Conservation (phyloP, 352 stramenopile species). For the Elongisporangium senticosum region DNA sequence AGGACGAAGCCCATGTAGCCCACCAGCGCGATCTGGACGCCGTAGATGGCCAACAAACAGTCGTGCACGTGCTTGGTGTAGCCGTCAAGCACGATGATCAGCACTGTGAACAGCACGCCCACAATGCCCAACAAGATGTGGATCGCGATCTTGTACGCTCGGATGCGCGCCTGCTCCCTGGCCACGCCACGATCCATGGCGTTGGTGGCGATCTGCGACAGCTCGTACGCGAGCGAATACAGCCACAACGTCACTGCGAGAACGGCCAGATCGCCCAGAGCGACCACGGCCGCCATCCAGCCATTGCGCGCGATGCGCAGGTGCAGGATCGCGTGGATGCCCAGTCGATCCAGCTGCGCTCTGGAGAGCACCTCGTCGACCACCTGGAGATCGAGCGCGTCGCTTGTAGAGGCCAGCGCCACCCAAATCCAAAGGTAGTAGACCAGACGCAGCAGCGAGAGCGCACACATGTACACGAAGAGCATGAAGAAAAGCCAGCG, state of each 20-base stretch:
- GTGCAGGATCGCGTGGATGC: conserved; percentile 12
- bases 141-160: conserved; percentile 5
- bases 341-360: conserved; percentile 19
- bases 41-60: conserved; percentile 9
- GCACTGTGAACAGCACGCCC: neutral
- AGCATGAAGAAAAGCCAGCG: conserved; percentile 9
- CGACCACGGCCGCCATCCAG: conserved; percentile 7
- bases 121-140: conserved; percentile 5
- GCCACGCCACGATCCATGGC: conserved; percentile 11
- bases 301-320: conserved; percentile 5
- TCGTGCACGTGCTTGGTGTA: conserved; percentile 7
- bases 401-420: neutral
- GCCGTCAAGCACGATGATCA: conserved; percentile 2
- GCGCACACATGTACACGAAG: conserved; percentile 7
- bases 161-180: conserved; percentile 6
- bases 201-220: conserved; percentile 8
- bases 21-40: conserved; percentile 8
- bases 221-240: conserved; percentile 20
- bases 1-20: conserved; percentile 12
- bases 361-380: conserved; percentile 11
- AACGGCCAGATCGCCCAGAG: conserved; percentile 8
- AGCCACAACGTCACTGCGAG: conserved; percentile 11
- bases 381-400: neutral
- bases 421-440: conserved; percentile 14
- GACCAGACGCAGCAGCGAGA: conserved; percentile 2